Conservation (phyloP, 2,329 filamentous ascomycete species). For the Colletotrichum paranaense region DNA sequence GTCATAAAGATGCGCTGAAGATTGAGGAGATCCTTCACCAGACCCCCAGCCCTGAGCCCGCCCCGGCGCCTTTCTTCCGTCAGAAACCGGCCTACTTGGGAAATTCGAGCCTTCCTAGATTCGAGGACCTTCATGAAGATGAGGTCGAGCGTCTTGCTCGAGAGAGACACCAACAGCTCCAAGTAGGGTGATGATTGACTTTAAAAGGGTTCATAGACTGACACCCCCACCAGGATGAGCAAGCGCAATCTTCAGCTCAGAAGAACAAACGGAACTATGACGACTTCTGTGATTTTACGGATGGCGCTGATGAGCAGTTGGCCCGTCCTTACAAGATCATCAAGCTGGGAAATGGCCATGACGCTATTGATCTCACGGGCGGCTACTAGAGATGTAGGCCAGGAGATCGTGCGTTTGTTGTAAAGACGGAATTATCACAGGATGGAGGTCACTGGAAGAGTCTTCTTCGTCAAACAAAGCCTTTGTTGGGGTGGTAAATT, state of each 20-base stretch:
- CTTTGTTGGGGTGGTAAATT: not conserved
- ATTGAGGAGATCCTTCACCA: slow-evolving; percentile 45
- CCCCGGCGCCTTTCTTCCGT: slow-evolving; percentile 35
- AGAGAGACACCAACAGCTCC: slow-evolving; percentile 43
- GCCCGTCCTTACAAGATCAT: slow-evolving; percentile 22
- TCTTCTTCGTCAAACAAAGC: not conserved
- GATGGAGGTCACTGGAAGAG: not conserved
- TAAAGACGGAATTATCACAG: not conserved
- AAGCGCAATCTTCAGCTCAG: slow-evolving; percentile 33
- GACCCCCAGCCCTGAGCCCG: slow-evolving; percentile 37
- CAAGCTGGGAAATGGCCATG: slow-evolving; percentile 18
- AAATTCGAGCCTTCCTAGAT: not conserved
- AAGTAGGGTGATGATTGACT: slow-evolving; percentile 28
- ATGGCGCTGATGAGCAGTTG: slow-evolving; percentile 18
- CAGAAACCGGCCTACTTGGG: not conserved
- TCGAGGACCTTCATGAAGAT: slow-evolving; percentile 38
- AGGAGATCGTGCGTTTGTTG: not conserved
- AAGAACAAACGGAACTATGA: slow-evolving; percentile 45
- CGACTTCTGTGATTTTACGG: slow-evolving; percentile 42
- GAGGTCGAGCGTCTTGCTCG: slow-evolving; percentile 44
- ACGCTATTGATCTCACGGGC: slow-evolving; percentile 34
- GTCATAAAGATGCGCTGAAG: slow-evolving; percentile 43
- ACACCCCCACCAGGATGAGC: slow-evolving; percentile 15
- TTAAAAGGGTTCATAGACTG: not conserved
- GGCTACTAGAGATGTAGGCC: slow-evolving; percentile 11